Evolutionary conservation across 2,329 filamentous ascomycete species (phyloP), one percentile per base, ranked within the genome.

Genomic region (Hypoxylon sp.): DNA sequence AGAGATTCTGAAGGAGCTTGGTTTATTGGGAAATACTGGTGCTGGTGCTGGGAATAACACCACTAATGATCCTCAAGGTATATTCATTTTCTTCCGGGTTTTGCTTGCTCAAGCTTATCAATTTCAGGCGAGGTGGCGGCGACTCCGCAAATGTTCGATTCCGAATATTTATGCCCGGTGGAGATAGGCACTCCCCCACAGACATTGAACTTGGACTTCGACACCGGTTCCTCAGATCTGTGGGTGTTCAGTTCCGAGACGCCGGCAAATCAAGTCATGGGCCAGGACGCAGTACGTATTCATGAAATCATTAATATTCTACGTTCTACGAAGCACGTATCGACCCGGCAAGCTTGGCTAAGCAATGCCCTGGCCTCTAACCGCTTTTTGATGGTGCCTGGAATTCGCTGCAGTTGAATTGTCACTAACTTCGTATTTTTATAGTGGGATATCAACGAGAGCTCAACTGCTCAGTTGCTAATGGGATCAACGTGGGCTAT

Each of bases 201-300:
- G 70, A 81, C 78, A 0, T 74, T 84, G 51, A 78, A 80, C 36
- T 72, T 84, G 52, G 79, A 83, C 69, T 82, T 84, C 50, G 82
- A 84, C 63, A 84, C 83, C 1, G 82, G 82, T 0, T 84, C 82
- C 2, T 80, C 81, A 10, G 82, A 85, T 61, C 75, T 84, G 23
- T 84, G 83, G 83, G 83, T 85, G 0, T 84, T 84, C 70, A 82
- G 80, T 60, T 75, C 75, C 32, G 73, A 79, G 63, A 79, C 77
- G 1, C 72, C 77, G 13, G 38, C 56, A 25, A 71, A 60, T 17
- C 74, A 81, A 28, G 74, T 80, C 10, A 75, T 76, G 14, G 81
- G 80, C 0, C 82, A 84, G 50, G 73, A 76, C 4, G 56, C 80
- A 19, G 65, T 67, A 67, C 21, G 64, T 60, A 49, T 53, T 30